A percentile compares a stretch with the other conserved stretches of the same genome.
Evolutionary conservation across 108 stramenopile genomes (phyloP).

Genomic region (Cyclotella choctawhatcheeana): DNA sequence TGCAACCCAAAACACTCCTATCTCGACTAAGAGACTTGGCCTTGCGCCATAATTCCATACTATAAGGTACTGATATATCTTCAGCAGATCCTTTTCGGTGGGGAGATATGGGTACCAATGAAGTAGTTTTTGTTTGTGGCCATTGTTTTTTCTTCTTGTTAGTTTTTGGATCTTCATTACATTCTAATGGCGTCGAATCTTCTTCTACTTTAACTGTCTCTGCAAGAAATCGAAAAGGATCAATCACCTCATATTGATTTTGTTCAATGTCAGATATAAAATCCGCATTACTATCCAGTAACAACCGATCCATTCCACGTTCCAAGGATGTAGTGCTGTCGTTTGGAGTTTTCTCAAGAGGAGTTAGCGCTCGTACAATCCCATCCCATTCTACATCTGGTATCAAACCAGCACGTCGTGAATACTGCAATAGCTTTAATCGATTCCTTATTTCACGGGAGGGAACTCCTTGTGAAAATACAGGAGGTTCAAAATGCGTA

Average conservation of each 20-base stretch:
- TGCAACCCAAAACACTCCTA: constrained; percentile 77
- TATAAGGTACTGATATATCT: constrained; percentile 71
- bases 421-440: constrained; percentile 52
- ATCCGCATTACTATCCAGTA: constrained; percentile 10
- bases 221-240: constrained; percentile 47
- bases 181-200: not conserved
- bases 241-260: constrained; percentile 24
- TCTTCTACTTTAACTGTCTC: constrained; percentile 12
- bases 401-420: constrained; percentile 71
- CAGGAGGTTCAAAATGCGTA: constrained; percentile 68
- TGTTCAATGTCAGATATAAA: constrained; percentile 13
- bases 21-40: constrained; percentile 81
- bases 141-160: constrained; percentile 30
- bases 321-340: no score
- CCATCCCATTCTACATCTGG: constrained; percentile 71
- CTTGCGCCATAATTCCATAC: constrained; percentile 84
- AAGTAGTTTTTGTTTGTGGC: constrained; percentile 28
- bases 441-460: constrained; percentile 69
- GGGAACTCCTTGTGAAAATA: constrained; percentile 78
- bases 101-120: constrained; percentile 53
- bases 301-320: not conserved
- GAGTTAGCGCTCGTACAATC: constrained; percentile 22
- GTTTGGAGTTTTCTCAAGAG: no score
- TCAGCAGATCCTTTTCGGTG: constrained; percentile 62
- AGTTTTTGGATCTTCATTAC: not conserved